Conservation (phyloP, 768 basidiomycete genomes). For the Boletus barrowsii region DNA sequence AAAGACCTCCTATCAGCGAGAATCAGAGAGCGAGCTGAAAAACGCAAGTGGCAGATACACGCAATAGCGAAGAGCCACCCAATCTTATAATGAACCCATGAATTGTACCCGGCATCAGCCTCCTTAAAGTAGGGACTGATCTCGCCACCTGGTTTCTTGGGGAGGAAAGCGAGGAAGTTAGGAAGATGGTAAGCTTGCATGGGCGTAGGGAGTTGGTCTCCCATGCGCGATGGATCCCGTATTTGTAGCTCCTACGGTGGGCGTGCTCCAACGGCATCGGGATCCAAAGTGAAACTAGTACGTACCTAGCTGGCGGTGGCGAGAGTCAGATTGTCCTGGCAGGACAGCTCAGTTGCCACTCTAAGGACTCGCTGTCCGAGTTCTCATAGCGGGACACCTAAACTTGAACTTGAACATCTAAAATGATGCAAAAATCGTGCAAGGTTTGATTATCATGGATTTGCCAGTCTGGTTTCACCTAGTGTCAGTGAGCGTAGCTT, state of each 20-base stretch:
- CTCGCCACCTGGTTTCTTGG: constrained; percentile 26
- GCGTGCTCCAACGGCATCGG: background rate
- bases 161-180: constrained; percentile 21
- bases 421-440: background rate
- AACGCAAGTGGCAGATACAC: background rate
- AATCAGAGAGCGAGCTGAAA: background rate
- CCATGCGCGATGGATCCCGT: background rate
- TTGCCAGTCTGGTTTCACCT: background rate
- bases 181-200: constrained; percentile 23
- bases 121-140: constrained; percentile 27
- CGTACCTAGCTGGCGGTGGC: constrained; percentile 3
- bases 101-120: constrained; percentile 17
- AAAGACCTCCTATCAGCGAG: constrained; percentile 19
- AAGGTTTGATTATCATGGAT: background rate
- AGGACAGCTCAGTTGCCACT: background rate
- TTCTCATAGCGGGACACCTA: background rate
- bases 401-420: background rate
- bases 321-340: background rate
- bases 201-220: constrained; percentile 11
- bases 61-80: constrained; percentile 24
- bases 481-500: too few species aligned
- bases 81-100: constrained; percentile 23
- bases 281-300: constrained; percentile 18
- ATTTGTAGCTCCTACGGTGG: constrained; percentile 14
- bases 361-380: background rate